These are phyloP conservation scores for Fragosphaeria purpurea DNA, from an alignment of 2,329 filamentous ascomycete genomes.

Conservation along the genomic window DNA sequence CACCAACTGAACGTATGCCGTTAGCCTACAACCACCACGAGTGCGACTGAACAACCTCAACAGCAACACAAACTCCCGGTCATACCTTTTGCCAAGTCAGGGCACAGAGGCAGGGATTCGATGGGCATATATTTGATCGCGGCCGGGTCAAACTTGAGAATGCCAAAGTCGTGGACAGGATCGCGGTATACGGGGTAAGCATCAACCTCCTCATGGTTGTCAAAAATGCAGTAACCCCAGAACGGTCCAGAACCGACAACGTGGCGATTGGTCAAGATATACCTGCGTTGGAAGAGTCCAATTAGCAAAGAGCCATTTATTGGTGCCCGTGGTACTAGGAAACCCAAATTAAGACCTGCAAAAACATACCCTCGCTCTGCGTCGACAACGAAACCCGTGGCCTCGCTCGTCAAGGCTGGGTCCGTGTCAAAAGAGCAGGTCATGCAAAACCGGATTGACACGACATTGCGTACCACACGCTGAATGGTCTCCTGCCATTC, in stretches of 20 bases:
- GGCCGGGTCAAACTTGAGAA: conserved; percentile 90
- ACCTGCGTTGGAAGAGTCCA: conserved; percentile 28
- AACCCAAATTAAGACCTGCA: not conserved
- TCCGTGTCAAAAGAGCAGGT: conserved; percentile 99
- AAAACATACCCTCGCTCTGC: conserved; percentile 65
- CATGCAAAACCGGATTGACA: conserved; percentile 98
- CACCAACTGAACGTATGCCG: conserved; percentile 50
- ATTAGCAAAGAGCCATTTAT: too few relatives aligned
- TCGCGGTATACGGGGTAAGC: conserved; percentile 95
- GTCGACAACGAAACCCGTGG: conserved; percentile 95
- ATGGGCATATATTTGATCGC: conserved; percentile 97
- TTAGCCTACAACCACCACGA: not conserved
- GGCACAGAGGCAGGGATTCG: conserved; percentile 66
- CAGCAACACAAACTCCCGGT: too few relatives aligned
- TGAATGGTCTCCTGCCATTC: conserved; percentile 91
- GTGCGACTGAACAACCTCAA: too few relatives aligned
- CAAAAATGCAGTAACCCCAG: conserved; percentile 96
- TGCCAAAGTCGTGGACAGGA: conserved; percentile 96
- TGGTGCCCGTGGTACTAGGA: too few relatives aligned
- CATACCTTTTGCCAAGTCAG: conserved; percentile 65
- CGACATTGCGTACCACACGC: conserved; percentile 85
- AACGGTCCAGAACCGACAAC: conserved; percentile 94
- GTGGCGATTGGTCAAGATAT: conserved; percentile 82
- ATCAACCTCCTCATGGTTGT: conserved; percentile 96
- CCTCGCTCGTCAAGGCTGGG: conserved; percentile 82